phyloP scores from a whole-genome alignment of 1,139 yeast species.

The Kodamaea suecica region DNA sequence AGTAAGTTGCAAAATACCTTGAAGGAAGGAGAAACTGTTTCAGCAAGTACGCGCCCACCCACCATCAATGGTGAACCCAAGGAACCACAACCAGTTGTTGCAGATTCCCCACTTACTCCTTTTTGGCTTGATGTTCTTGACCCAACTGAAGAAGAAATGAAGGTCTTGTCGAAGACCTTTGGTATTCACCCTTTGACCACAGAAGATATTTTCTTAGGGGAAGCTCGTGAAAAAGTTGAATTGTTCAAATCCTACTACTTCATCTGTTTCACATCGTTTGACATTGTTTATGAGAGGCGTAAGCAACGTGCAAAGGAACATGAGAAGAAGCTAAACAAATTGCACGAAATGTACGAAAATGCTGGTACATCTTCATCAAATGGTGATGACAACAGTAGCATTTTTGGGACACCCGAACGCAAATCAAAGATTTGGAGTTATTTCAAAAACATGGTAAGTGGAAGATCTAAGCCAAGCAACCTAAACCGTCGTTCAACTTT shows the following conservation, averaged over 20 bases:
- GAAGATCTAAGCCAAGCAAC: slow-evolving; percentile 1
- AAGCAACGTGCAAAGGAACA: slow-evolving; percentile 45
- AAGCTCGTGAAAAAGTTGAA: slow-evolving; percentile 93
- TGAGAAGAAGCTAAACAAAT: slow-evolving; percentile 37
- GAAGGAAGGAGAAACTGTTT: slow-evolving; percentile 4
- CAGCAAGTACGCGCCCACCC: slow-evolving; percentile 3
- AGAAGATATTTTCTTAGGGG: slow-evolving; percentile 92
- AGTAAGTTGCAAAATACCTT: slow-evolving; percentile 7
- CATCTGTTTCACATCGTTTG: slow-evolving; percentile 91
- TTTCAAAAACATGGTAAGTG: slow-evolving; percentile 13
- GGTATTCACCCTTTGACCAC: slow-evolving; percentile 95
- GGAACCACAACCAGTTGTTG: slow-evolving; percentile 13
- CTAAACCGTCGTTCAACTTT: slow-evolving; percentile 6
- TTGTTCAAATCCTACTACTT: slow-evolving; percentile 84
- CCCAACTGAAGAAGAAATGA: slow-evolving; percentile 97
- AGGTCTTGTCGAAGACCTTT: slow-evolving; percentile 82
- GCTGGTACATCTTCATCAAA: slow-evolving; percentile 4
- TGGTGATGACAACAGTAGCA: slow-evolving; percentile 17
- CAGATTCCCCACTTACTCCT: slow-evolving; percentile 34
- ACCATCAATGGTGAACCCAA: slow-evolving; percentile 4
- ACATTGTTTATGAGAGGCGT: slow-evolving; percentile 71
- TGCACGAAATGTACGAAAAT: slow-evolving; percentile 38
- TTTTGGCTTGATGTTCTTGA: slow-evolving; percentile 91
- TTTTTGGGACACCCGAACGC: slow-evolving; percentile 20
- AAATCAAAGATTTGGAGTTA: slow-evolving; percentile 19